Conservation (phyloP, 129 eudicot species). For the Centaurea solstitialis region DNA sequence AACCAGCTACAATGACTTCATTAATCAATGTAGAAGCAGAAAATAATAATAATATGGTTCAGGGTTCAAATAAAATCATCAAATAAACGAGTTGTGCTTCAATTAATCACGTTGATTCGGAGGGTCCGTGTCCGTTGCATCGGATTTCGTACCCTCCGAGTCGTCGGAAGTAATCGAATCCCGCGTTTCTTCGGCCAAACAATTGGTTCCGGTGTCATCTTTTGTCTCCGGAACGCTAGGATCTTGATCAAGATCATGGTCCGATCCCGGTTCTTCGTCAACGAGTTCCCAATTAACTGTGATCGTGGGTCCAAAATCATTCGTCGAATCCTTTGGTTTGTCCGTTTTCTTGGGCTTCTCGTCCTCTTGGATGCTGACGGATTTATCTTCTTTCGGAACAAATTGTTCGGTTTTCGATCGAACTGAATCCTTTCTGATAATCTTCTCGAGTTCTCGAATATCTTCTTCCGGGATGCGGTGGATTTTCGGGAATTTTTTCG, state of each 20-base stretch:
- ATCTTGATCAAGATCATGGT: not conserved
- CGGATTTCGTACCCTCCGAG: not conserved
- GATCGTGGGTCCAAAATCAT: slow-evolving; percentile 37
- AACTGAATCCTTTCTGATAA: slow-evolving; percentile 31
- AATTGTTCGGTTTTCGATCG: not conserved
- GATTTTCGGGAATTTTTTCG: slow-evolving; percentile 49
- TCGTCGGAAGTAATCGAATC: not conserved
- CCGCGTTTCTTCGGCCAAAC: not conserved
- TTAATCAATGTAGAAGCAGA: not conserved
- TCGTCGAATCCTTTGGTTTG: not conserved
- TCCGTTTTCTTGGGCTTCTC: not conserved
- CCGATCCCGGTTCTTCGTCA: slow-evolving; percentile 40
- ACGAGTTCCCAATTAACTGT: slow-evolving; percentile 61
- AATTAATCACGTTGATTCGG: not conserved
- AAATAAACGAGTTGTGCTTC: not conserved
- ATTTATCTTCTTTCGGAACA: slow-evolving; percentile 11
- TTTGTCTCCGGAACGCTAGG: not conserved
- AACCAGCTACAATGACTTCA: not conserved
- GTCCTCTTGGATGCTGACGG: slow-evolving; percentile 9
- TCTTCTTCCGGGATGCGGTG: slow-evolving; percentile 49
- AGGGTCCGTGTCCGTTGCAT: not conserved
- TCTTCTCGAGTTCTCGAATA: slow-evolving; percentile 54
- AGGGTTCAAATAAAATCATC: not conserved
- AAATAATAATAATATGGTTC: not conserved
- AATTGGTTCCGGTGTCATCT: not conserved